Conservation (phyloP, 768 basidiomycete species). For the Tylopilus balloui region DNA sequence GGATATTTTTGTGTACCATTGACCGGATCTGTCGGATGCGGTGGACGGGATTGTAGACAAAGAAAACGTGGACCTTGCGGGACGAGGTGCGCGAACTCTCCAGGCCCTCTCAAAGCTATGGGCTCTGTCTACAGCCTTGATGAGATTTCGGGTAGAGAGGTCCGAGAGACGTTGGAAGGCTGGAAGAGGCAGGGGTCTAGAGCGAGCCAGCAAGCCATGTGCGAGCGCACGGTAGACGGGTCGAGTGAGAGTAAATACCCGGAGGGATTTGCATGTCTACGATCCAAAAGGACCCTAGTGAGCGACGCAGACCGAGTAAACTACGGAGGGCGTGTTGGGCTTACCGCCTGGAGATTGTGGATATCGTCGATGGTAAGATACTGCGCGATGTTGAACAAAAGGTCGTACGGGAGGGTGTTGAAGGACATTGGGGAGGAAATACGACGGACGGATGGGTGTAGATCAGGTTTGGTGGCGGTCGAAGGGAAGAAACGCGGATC, state of each 20-base stretch:
- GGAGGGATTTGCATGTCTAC: constrained; percentile 60
- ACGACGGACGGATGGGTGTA: not conserved
- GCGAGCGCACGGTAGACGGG: constrained; percentile 67
- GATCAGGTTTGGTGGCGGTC: constrained; percentile 2
- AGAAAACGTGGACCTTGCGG: constrained; percentile 34
- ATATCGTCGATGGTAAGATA: constrained; percentile 60
- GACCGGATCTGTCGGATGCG: constrained; percentile 18
- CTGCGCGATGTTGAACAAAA: constrained; percentile 62
- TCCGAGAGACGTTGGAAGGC: constrained; percentile 68
- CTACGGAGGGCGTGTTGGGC: constrained; percentile 20
- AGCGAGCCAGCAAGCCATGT: constrained; percentile 55
- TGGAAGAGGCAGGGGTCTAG: constrained; percentile 62
- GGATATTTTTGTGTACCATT: constrained; percentile 67
- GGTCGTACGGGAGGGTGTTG: constrained; percentile 59
- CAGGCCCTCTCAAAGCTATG: constrained; percentile 58
- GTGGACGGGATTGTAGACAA: constrained; percentile 26
- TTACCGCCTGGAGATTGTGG: constrained; percentile 56
- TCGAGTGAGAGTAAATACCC: constrained; percentile 57
- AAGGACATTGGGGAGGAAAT: constrained; percentile 27
- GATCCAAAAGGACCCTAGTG: not conserved
- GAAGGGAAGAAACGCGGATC: constrained; percentile 8
- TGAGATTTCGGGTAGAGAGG: constrained; percentile 57
- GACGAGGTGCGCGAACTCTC: constrained; percentile 54
- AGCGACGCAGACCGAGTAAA: not conserved
- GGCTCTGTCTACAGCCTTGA: constrained; percentile 60